A percentile compares a stretch with the other conserved stretches of the same genome.
These are phyloP conservation scores for Xylaria sp. DNA, from an alignment of 2,329 filamentous ascomycete species.

Conservation along the genomic window DNA sequence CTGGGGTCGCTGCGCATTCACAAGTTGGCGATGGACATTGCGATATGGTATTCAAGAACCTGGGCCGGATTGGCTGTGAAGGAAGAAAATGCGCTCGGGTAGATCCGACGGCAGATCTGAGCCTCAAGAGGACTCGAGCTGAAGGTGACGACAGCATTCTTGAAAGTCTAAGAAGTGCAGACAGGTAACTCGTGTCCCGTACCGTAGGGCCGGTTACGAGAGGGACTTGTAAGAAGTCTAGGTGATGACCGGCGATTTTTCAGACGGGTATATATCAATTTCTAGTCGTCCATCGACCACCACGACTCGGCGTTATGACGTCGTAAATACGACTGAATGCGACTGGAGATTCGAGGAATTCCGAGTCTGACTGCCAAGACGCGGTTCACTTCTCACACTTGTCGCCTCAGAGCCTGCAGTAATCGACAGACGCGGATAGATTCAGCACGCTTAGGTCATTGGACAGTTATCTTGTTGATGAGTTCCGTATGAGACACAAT, in stretches of 20 bases:
- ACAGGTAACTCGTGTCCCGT: not conserved
- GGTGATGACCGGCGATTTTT: not conserved
- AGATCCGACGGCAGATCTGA: not conserved
- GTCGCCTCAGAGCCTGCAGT: too few relatives aligned
- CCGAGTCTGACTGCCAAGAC: too few relatives aligned
- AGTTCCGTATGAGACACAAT: too few relatives aligned
- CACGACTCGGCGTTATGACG: conserved; percentile 15
- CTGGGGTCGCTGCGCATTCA: conserved; percentile 61
- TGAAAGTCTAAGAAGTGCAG: not conserved
- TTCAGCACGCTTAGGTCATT: too few relatives aligned
- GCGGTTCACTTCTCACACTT: too few relatives aligned
- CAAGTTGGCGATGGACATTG: conserved; percentile 73
- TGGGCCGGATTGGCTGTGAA: not conserved
- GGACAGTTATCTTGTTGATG: too few relatives aligned
- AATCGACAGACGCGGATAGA: too few relatives aligned
- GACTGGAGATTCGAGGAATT: too few relatives aligned
- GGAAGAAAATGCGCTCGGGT: not conserved
- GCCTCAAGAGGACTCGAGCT: conserved; percentile 11
- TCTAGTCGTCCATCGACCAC: not conserved
- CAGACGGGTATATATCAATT: not conserved
- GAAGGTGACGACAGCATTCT: conserved; percentile 26
- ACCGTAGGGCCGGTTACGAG: not conserved
- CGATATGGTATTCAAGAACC: conserved; percentile 36
- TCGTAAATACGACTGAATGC: conserved; percentile 6
- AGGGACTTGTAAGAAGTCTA: not conserved